Evolutionary conservation across 108 stramenopile species (phyloP), one percentile per base, ranked within the genome.

Genomic region (Skeletonema grethae): DNA sequence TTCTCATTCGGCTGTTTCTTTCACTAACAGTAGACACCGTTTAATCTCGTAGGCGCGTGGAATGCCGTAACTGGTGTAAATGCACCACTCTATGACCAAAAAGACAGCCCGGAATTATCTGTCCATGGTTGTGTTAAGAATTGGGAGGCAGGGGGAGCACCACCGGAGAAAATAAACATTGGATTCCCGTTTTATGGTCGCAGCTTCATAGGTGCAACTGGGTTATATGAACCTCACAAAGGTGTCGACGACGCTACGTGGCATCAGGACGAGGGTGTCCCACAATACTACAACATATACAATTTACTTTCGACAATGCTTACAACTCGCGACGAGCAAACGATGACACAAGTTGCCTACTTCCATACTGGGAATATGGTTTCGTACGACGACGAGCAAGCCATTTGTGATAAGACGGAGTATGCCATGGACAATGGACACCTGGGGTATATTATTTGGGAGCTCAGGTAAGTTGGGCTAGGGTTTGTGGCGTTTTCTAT

Each of bases 31-130:
- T 34, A 34, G 8, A 34, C 34, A 9, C 9, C 38, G 12, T 12
- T 39, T 39, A 2, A 39, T 39, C 38, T 3, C 38, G 9, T 11
- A 39, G 38, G 38, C 9, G 43, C 70, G 8, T 78, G 77, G 77
- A 57, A 70, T 38, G 53, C 65, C 13, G 62, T 9, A 8, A 39
- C 61, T 32, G 77, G 77, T 35, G 66, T 78, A 2, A 78, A 78
- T 45, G 76, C 76, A n/a, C 76, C 76, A 29, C 38, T 77, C 2
- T 64, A 77, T 45, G 65, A 77, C 50, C 76, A 77, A 65, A 50
- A 67, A 18, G 67, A 28, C 39, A 46, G 67, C 9, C 63, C 46
- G 2, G 64, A 55, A 15, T 61, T 75, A 30, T 65, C 66, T 16
- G 76, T 77, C 38, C 62, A 77, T 65, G 70, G 70, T 3, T 77